Base-by-base conservation (phyloP, 495 filamentous ascomycete species). In the Cercophora sp. region DNA sequence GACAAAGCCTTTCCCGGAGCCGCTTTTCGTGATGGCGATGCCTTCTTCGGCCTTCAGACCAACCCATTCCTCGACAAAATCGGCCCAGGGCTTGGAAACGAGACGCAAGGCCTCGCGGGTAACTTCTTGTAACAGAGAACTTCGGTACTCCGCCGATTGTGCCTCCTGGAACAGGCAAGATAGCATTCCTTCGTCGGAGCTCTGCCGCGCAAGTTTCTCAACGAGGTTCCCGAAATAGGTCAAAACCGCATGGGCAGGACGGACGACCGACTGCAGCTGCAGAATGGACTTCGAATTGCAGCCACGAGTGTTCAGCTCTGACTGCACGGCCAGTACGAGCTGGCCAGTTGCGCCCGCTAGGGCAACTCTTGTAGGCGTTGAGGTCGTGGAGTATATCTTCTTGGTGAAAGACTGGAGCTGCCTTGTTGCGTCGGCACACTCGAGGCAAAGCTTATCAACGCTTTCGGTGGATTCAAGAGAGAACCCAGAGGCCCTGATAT, bases 61-160 rank as follows among this genome's bases (percentile, higher is more conserved):
- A 51, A 91, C 78, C 88, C 89, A 96, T 46, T 83, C 79, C 37
- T 87, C 82, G 2, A 87, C 70, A 43, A 85, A 80, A 15, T 82
- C 78, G 31, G 87, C 74, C 85, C 88, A 96, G 2, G 92, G 86
- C 29, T 63, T 58, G 8, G 82, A 82, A 0, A 87, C 79, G 13
- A 81, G 77, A 8, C 74, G 69, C 8, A 96, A 63, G 1, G 95
- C 74, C 54, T 88, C 80, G 23, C 83, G 72, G 34, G 89, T 67
- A n/a, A 86, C 69, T 18, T 76, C 74, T 29, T 79, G 78, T 29
- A 93, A 61, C 60, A 83, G 81, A 8, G 68, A 72, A 48, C 79
- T 79, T 18, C 73, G 75, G 36, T 89, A 78, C 47, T 90, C 83
- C 13, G 83, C 73, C 13, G 80, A 64, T 37, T 87, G 79, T 0